Base-by-base conservation (phyloP, 108 stramenopile genomes). In the Cyclotella atomus region DNA sequence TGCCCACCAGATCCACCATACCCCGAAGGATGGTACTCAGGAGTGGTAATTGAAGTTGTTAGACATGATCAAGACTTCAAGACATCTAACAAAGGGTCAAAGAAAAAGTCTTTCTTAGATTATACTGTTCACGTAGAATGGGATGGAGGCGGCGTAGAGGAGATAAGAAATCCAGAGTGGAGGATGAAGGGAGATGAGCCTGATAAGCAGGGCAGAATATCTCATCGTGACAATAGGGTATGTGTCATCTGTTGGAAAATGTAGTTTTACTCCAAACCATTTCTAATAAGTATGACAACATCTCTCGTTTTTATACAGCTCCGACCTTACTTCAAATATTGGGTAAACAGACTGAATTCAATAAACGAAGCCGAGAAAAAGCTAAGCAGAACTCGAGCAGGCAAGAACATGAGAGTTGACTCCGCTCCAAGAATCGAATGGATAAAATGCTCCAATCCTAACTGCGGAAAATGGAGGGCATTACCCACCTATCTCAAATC, bases 391-490 rank as follows among this genome's bases (percentile, higher is more conserved):
- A 71, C 65, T 6, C 69, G 77, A 52, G 68, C 69, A 46, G 77
- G 77, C 16, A 78, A 78, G 47, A 70, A 63, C 43, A 70, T 70
- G 50, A 77, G 76, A 54, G 32, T 65, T 24, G 69, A 77, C 69
- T 67, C 75, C 28, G 55, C 44, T 30, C 76, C 70, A 59, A 70
- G 64, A 41, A 61, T 77, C 30, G 91, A 95, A 60, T 95, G 91
- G 91, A 77, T 95, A 30, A 89, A 85, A 72, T 95, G 92, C 67
- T 91, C 88, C 70, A 90, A 91, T 71, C 90, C 89, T 45, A 85
- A 79, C 60, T 93, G 92, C 76, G 92, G 92, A 27, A 95, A 93
- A 53, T 91, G 91, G 90, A 55, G 94, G 49, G 84, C 91, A 8
- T 57, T 92, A 28, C 79, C 90, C 10, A 68, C 85, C 9, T 88